Conservation (phyloP, 176 grass and related monocot species). For the Saccharum spontaneum region DNA sequence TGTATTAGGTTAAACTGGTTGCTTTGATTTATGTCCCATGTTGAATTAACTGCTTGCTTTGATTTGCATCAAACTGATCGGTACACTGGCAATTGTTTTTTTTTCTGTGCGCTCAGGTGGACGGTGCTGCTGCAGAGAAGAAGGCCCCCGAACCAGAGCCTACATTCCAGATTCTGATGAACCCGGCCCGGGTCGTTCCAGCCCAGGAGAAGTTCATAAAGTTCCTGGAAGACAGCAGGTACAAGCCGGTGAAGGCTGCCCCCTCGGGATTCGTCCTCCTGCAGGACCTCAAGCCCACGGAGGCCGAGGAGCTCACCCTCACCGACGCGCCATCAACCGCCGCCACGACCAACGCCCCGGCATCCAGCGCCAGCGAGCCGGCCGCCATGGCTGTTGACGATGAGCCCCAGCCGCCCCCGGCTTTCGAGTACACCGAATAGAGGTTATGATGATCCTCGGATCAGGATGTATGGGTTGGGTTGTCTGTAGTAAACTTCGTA, state of each 20-base stretch:
- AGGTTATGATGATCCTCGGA: neutral
- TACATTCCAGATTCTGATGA: slow-evolving; percentile 58
- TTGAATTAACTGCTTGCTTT: neutral
- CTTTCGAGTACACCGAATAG: slow-evolving; percentile 62
- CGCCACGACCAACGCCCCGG: neutral
- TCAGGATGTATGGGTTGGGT: neutral
- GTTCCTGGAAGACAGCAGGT: slow-evolving; percentile 72
- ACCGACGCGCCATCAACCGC: slow-evolving; percentile 45
- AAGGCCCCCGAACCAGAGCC: slow-evolving; percentile 52
- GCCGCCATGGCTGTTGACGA: slow-evolving; percentile 77
- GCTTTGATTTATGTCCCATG: neutral
- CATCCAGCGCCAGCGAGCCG: slow-evolving; percentile 32
- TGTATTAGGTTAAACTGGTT: neutral
- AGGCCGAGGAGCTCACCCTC: slow-evolving; percentile 56
- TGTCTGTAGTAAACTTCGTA: slow-evolving; percentile 27
- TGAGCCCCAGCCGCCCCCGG: slow-evolving; percentile 67
- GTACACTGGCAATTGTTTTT: neutral
- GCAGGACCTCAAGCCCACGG: slow-evolving; percentile 60
- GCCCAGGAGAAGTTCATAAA: slow-evolving; percentile 81
- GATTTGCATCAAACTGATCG: neutral
- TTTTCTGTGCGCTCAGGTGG: slow-evolving; percentile 44
- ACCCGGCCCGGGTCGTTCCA: slow-evolving; percentile 72
- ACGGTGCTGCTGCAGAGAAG: slow-evolving; percentile 50
- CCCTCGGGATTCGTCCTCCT: slow-evolving; percentile 71
- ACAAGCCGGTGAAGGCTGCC: slow-evolving; percentile 65